Evolutionary conservation across 2,329 filamentous ascomycete genomes (phyloP).

Genomic region (Colletotrichum chlorophyti): DNA sequence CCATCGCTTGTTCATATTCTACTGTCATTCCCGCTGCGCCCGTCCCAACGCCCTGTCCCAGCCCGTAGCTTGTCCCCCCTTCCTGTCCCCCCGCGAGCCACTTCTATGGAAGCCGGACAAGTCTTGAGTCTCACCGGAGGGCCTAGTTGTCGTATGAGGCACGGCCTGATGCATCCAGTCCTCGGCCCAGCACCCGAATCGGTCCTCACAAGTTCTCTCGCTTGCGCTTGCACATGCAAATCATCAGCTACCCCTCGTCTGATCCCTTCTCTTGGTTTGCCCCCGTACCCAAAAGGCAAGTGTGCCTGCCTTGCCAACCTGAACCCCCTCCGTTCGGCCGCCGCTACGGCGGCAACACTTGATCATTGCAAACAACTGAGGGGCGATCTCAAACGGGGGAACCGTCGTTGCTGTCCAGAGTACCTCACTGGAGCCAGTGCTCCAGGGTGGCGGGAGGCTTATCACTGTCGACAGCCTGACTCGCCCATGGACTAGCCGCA

Average conservation of each 20-base stretch:
- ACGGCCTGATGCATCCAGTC: slow-evolving; percentile 16
- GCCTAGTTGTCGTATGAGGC: not conserved
- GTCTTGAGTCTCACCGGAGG: slow-evolving; percentile 3
- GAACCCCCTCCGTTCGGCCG: slow-evolving; percentile 17
- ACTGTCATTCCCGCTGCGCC: not conserved
- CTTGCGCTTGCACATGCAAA: slow-evolving; percentile 29
- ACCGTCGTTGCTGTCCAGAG: too few relatives aligned
- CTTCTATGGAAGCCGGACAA: slow-evolving; percentile 4
- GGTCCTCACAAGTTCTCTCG: not conserved
- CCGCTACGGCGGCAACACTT: slow-evolving; percentile 16
- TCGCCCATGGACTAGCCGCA: slow-evolving; percentile 22
- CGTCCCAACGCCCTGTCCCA: not conserved
- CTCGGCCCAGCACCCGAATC: not conserved
- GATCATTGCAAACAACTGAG: slow-evolving; percentile 8
- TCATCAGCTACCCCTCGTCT: slow-evolving; percentile 19
- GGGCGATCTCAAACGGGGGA: too few relatives aligned
- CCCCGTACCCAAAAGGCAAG: too few relatives aligned
- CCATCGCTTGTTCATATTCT: not conserved
- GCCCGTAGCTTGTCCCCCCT: not conserved
- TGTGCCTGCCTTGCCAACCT: slow-evolving; percentile 6
- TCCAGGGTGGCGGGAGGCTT: slow-evolving; percentile 16
- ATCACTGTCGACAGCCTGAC: slow-evolving; percentile 29
- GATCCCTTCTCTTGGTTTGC: slow-evolving; percentile 6
- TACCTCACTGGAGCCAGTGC: slow-evolving; percentile 7
- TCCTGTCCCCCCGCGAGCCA: not conserved